Evolutionary conservation across 352 stramenopile genomes (phyloP), one percentile per base, ranked within the genome.

Genomic region (Globisporangium lucens): DNA sequence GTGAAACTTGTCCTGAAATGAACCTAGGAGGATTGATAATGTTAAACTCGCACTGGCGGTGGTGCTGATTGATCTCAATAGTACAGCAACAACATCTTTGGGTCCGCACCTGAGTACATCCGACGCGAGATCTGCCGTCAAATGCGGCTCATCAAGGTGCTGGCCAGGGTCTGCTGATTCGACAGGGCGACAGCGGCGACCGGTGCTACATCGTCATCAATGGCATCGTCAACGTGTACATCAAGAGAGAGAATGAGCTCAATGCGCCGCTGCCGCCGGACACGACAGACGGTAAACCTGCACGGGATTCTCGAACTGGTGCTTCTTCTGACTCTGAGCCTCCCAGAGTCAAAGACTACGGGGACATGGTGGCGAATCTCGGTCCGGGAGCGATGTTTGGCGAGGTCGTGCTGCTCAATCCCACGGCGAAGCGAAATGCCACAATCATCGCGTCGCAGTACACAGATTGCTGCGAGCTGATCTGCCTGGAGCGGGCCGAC

Each of bases 71-170:
- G 7, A 30, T 46, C 36, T 3, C 30, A 58, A 58, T 47, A 84
- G 71, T 88, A 90, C 70, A 90, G 82, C 73, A 91, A 90, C 78
- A 90, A 91, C 64, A 93, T 93, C 56, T 91, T 93, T 56, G 85
- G 82, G 8, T 76, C 85, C 4, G 80, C 82, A 38, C 85, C 82
- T 4, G 85, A 93, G 67, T 91, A 93, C 55, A 89, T 91, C 65
- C 76, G 85, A 20, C 85, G 84, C 13, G 84, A 93, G 65, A 93
- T 93, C 29, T 93, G 84, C 47, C 73, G 82, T 0, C 85, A 93
- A 53, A 93, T 93, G 85, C 72, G 79, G 61, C 79, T 91, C 35
- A 82, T 87, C 56, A 89, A 81, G 29, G 71, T 79, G 27, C 71
- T 83, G 41, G 75, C 3, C 73, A 81, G 38, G 76, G 78, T 6